phyloP scores from a whole-genome alignment of 73 alveolate genomes.

The Urostyla sp. region DNA sequence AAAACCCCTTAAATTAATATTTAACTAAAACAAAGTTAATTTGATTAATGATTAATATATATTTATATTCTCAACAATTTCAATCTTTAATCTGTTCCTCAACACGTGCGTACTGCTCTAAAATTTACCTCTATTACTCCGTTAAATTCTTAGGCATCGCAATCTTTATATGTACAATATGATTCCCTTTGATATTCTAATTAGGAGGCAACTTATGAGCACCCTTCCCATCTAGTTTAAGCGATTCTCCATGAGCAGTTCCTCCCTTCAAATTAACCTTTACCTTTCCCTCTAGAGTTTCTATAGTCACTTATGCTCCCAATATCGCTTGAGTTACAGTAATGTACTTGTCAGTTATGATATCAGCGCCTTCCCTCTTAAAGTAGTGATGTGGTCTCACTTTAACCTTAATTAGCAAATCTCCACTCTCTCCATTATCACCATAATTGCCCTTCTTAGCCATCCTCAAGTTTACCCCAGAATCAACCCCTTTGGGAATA shows the following conservation, averaged over 20 bases:
- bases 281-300: conserved; percentile 68
- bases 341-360: conserved; percentile 51
- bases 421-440: conserved; percentile 76
- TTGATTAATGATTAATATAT: too few relatives aligned
- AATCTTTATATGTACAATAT: conserved; percentile 20
- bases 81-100: conserved; percentile 47
- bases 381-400: conserved; percentile 72
- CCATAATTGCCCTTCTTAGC: conserved; percentile 75
- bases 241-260: conserved; percentile 65
- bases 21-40: too few relatives aligned
- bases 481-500: conserved; percentile 80
- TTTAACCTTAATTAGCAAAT: conserved; percentile 65
- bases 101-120: conserved; percentile 42
- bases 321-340: conserved; percentile 72
- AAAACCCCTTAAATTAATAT: too few relatives aligned
- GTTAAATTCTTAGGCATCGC: conserved; percentile 48
- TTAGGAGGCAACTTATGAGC: conserved; percentile 60
- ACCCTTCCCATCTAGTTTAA: conserved; percentile 60
- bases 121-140: conserved; percentile 29
- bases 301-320: conserved; percentile 68
- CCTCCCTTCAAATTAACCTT: conserved; percentile 68
- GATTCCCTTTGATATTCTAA: conserved; percentile 56
- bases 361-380: conserved; percentile 79
- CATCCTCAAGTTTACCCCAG: conserved; percentile 80
- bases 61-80: not conserved